Base-by-base conservation (phyloP, 169 alveolate genomes). In the Perkinsus olseni region DNA sequence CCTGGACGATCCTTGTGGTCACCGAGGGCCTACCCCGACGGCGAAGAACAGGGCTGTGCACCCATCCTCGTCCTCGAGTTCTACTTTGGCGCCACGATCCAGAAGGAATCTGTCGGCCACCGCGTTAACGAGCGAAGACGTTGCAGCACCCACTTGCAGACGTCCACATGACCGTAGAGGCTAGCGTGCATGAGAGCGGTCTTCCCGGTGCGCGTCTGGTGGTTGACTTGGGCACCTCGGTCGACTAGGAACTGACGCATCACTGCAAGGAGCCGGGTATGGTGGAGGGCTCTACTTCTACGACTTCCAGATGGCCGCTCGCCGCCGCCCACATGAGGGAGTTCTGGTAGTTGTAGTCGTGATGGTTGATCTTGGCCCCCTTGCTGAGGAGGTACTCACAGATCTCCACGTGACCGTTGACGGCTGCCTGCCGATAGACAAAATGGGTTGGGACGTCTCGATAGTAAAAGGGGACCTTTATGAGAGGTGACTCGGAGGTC, bases 311-410 rank as follows among this genome's bases (percentile, higher is more conserved):
- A 20, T 91, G 92, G 34, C 92, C 92, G 13, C 50, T 38, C 39
- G 92, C 92, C n/a, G 51, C 39, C 31, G 92, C 92, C 92, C 92
- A 91, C 92, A 91, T 91, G 38, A 91, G 92, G 6, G 92, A 50
- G 38, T 38, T 39, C 50, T 91, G 92, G 74, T 91, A 62, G 82
- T 62, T 62, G 82, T 62, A 62, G 92, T 91, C 92, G 92, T 91
- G 92, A 62, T 91, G 92, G 50, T 91, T 91, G 74, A 91, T 38
- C 37, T 91, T 91, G 39, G 92, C 92, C 11, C 92, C 92, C 74
- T 39, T 40, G 20, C 37, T 36, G 4, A 37, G n/a, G 31, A 91
- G 74, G 20, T 38, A 91, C 37, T 39, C 36, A 38, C 92, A 91
- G 38, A 38, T 20, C 11, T 39, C 92, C 20, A 38, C 39, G 20